Evolutionary conservation across 1,139 yeast species (phyloP), one percentile per base, ranked within the genome.

Genomic region (Nakaseomyces delphensis): DNA sequence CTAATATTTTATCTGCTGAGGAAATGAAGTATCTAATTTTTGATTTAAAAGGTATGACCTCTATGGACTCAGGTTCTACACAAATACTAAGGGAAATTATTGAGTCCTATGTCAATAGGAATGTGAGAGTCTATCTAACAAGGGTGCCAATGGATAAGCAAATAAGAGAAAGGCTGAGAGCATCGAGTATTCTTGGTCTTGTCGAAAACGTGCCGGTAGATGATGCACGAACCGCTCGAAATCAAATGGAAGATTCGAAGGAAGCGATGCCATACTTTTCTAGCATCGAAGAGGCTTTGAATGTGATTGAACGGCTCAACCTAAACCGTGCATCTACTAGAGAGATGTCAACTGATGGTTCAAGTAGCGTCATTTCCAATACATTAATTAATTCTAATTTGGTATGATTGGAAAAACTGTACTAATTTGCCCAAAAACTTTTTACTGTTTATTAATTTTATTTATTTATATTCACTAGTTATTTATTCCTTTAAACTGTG

Each of bases 11-110:
- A 39, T 68, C 70, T 31, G 73, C 67, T 40, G 69, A 71, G 4
- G 73, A 74, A 76, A 74, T 83, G 20, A 72, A 71, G 47, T 74
- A 80, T 53, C 70, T 87, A n/a, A 74, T 89, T 6, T 79, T 91
- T 56, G 96, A 89, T 57, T 62, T 89, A 43, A 71, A 82, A 45
- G 96, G 96, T 0, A 84, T 89, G 95, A 76, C 93, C 0, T 79
- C 74, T 27, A 66, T 89, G 35, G 98, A 91, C 56, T 83, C 96
- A 0, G 79, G 93, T 1, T 96, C 96, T 0, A 80, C 87, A 0
- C 85, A 83, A 52, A 83, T 84, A 11, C 64, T 89, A 40, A 60
- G 66, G 38, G 84, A 77, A 42, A 75, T 85, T 13, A 65, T 89
- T 6, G 52, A 63, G 4, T 71, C 73, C 23, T 80, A 83, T 48